Conservation (phyloP, 306 rosid species). For the Acacia acuminata region DNA sequence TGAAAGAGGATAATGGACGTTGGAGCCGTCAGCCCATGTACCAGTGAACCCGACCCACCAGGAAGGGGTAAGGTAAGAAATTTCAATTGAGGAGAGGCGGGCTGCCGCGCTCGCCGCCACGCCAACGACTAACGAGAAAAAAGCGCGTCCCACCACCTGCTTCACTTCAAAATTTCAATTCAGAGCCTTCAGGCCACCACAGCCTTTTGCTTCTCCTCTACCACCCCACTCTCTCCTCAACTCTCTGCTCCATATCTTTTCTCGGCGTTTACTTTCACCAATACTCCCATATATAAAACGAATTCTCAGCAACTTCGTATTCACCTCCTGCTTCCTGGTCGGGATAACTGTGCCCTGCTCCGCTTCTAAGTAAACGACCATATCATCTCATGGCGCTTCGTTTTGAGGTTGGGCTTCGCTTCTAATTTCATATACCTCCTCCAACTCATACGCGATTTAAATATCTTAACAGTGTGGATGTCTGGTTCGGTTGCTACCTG, state of each 20-base stretch:
- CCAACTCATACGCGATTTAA: neutral
- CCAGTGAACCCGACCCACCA: conserved; percentile 32
- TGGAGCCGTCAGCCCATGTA: neutral
- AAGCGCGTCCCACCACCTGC: neutral
- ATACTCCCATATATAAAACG: neutral
- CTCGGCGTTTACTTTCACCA: neutral
- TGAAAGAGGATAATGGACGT: neutral
- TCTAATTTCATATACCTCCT: neutral
- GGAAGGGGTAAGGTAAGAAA: neutral
- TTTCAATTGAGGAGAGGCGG: neutral
- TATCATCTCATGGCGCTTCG: conserved; percentile 64
- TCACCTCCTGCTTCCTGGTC: neutral
- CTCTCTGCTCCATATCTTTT: neutral
- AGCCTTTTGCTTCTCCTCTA: neutral
- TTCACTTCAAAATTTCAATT: neutral
- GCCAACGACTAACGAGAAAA: neutral
- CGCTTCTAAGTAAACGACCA: conserved; percentile 17
- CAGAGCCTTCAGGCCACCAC: neutral
- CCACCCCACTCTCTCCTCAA: neutral
- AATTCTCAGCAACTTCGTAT: neutral
- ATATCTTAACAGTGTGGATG: neutral
- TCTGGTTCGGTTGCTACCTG: neutral
- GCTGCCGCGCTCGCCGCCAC: neutral
- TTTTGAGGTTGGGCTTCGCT: conserved; percentile 62
- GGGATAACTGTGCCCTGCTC: conserved; percentile 5